Evolutionary conservation across 2,329 filamentous ascomycete genomes (phyloP), one percentile per base, ranked within the genome.

Genomic region (Keithomyces neogunnii): DNA sequence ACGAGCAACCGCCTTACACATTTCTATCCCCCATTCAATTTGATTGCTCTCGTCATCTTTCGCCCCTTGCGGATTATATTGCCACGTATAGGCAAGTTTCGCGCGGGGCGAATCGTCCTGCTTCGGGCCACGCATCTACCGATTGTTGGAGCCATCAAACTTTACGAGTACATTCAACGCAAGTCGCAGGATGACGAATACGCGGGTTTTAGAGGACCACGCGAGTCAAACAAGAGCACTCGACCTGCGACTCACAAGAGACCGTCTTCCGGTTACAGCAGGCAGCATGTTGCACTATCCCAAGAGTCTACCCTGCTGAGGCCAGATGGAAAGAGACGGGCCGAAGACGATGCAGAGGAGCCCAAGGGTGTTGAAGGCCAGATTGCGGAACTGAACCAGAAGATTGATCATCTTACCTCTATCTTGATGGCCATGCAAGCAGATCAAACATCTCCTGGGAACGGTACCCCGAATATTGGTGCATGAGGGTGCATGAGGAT

Each of bases 21-120:
- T 66, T 86, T 86, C 62, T 85, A 84, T 60, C 83, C 83, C 47
- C 84, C 84, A 1, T 80, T 86, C 60, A 93, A 92, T 65, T 77
- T 93, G 39, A 72, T 92, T 44, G 84, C 88, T 6, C 74, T 91
- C 51, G 68, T 85, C 56, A 74, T 85, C 55, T 83, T 91, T 62
- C 80, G 88, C 13, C 88, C 88, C 0, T 73, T 89, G 53, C 78
- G 86, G 52, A 73, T 91, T 44, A 74, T 89, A 56, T 65, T 89
- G 47, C 75, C 83, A 5, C 78, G 82, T 2, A 78, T 84, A 55
- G 71, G 72, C 53, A 78, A 77, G 53, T 77, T 91, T 58, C 83
- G 88, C 45, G 71, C 72, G 30, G 74, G 74, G 19, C 76, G 82
- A 45, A 85, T 86, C 54, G 52, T 79, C 42, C 70, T 85, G n/a